phyloP scores from a whole-genome alignment of 2,329 filamentous ascomycete genomes.

The Nemania sp. region DNA sequence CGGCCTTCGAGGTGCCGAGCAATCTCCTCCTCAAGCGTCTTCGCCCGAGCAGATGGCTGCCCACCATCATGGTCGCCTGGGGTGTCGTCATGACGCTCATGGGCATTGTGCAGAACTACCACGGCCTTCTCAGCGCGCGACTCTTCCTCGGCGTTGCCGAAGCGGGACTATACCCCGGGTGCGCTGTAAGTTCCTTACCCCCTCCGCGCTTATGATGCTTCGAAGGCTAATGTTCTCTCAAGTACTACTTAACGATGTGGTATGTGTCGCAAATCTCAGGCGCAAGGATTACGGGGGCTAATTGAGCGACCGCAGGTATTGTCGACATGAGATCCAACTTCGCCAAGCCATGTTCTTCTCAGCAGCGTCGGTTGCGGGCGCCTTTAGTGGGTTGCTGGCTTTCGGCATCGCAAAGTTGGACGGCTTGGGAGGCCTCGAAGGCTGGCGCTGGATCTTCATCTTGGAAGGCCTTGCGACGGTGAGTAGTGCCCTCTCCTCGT shows the following conservation, averaged over 20 bases:
- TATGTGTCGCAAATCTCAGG: constrained; percentile 6
- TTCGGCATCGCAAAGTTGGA: constrained; percentile 73
- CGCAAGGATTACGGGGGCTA: background rate
- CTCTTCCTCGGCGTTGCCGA: constrained; percentile 51
- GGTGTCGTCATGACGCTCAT: constrained; percentile 54
- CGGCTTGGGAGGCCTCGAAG: constrained; percentile 61
- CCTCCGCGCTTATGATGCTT: background rate
- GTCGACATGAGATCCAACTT: constrained; percentile 58
- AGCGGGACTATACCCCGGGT: constrained; percentile 42
- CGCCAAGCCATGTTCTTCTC: constrained; percentile 78
- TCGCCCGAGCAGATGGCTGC: constrained; percentile 74
- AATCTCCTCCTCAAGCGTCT: constrained; percentile 78
- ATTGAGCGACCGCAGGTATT: constrained; percentile 44
- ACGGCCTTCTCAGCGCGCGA: constrained; percentile 53
- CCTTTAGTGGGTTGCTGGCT: constrained; percentile 73
- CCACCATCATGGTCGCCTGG: constrained; percentile 71
- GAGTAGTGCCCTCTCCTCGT: background rate
- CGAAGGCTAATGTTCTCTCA: background rate
- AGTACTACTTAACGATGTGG: constrained; percentile 63
- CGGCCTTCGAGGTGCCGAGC: constrained; percentile 75
- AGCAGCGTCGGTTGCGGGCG: constrained; percentile 77
- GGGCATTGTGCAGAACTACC: constrained; percentile 56
- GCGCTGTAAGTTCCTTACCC: constrained; percentile 33
- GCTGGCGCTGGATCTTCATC: constrained; percentile 71
- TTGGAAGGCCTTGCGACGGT: constrained; percentile 73